Conservation (phyloP, 768 basidiomycete genomes). For the Krasilnikovozyma curviuscula region DNA sequence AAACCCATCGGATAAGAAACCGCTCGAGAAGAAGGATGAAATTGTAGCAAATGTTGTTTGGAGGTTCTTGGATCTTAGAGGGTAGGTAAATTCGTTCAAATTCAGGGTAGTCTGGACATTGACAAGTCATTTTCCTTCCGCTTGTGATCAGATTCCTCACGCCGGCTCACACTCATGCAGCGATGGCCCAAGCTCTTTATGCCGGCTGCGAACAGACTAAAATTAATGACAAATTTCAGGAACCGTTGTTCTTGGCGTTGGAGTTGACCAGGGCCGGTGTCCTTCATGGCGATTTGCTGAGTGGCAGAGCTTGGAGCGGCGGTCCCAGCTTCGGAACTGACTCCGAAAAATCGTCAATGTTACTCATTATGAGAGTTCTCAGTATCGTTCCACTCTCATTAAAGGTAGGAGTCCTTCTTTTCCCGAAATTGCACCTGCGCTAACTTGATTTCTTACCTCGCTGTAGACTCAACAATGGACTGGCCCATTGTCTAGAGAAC, state of each 20-base stretch:
- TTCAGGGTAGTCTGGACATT: not conserved
- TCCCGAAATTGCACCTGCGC: not conserved
- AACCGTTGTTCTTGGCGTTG: slow-evolving; percentile 80
- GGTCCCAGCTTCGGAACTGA: slow-evolving; percentile 89
- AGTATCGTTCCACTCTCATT: slow-evolving; percentile 89
- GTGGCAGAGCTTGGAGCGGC: slow-evolving; percentile 68
- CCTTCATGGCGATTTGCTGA: slow-evolving; percentile 85
- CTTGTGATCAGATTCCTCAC: slow-evolving; percentile 49
- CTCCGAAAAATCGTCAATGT: slow-evolving; percentile 82
- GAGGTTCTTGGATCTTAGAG: slow-evolving; percentile 89
- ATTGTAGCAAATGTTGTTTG: slow-evolving; percentile 95
- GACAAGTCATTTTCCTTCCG: not conserved
- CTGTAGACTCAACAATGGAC: slow-evolving; percentile 72
- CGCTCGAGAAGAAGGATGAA: slow-evolving; percentile 93
- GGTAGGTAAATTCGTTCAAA: slow-evolving; percentile 37
- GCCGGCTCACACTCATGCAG: slow-evolving; percentile 71
- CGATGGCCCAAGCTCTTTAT: slow-evolving; percentile 79
- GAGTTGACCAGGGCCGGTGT: slow-evolving; percentile 93
- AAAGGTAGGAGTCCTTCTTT: slow-evolving; percentile 40
- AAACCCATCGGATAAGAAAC: slow-evolving; percentile 22
- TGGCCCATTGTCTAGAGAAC: slow-evolving; percentile 84
- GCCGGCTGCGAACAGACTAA: slow-evolving; percentile 55
- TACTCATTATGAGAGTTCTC: slow-evolving; percentile 87
- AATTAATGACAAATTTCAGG: slow-evolving; percentile 96
- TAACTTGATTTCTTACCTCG: not conserved